phyloP scores from a whole-genome alignment of 768 basidiomycete genomes.

The Amanita exitialis region DNA sequence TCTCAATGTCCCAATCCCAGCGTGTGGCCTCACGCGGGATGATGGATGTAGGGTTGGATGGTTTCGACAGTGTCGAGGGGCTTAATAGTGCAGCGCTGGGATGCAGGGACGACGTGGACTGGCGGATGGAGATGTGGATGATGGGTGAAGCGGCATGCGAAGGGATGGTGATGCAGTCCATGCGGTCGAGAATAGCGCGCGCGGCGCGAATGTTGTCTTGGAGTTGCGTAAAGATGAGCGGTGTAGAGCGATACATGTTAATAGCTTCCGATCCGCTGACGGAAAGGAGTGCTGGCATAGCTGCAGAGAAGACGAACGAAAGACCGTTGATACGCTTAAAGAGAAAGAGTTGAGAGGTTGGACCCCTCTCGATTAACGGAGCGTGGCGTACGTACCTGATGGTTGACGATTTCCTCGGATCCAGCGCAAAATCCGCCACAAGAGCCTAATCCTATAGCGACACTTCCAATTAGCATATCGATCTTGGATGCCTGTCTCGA shows the following conservation, averaged over 20 bases:
- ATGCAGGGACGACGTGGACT: slow-evolving; percentile 14
- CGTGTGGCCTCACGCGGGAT: slow-evolving; percentile 31
- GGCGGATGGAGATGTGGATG: slow-evolving; percentile 70
- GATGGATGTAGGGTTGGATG: slow-evolving; percentile 38
- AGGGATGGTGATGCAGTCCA: slow-evolving; percentile 75
- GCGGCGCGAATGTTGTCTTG: slow-evolving; percentile 76
- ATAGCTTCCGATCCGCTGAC: slow-evolving; percentile 85
- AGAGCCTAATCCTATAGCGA: slow-evolving; percentile 74
- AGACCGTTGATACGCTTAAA: slow-evolving; percentile 95
- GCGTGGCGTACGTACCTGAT: slow-evolving; percentile 56
- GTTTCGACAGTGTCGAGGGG: slow-evolving; percentile 13
- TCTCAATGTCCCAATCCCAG: slow-evolving; percentile 48
- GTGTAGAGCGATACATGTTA: slow-evolving; percentile 64
- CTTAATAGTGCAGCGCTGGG: slow-evolving; percentile 12
- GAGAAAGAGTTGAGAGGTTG: background rate
- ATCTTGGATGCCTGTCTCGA: slow-evolving; percentile 67
- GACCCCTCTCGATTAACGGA: background rate
- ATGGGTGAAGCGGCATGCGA: slow-evolving; percentile 82
- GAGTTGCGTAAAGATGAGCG: slow-evolving; percentile 64
- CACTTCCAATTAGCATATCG: slow-evolving; percentile 91
- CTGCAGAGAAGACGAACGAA: slow-evolving; percentile 92
- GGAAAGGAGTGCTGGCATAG: slow-evolving; percentile 83
- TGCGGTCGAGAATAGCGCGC: slow-evolving; percentile 70
- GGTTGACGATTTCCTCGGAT: slow-evolving; percentile 68
- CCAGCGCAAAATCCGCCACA: slow-evolving; percentile 96